Conservation (phyloP, 441 rosid genomes). For the Kokia cookei region DNA sequence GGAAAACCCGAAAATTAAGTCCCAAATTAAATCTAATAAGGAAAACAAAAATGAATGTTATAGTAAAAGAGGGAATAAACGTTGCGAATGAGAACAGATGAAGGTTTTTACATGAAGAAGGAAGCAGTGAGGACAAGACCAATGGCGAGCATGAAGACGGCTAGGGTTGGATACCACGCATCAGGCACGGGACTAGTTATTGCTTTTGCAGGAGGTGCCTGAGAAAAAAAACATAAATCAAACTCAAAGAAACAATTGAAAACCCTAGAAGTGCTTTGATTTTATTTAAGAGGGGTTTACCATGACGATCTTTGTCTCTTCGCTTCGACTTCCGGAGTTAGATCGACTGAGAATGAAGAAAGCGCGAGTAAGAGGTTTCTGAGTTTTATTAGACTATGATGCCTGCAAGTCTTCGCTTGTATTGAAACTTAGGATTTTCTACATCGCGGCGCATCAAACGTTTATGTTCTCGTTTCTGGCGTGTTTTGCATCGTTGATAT, state of each 20-base stretch:
- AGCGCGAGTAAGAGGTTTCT: background rate
- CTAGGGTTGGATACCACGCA: constrained; percentile 65
- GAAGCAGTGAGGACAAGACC: constrained; percentile 80
- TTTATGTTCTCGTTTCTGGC: background rate
- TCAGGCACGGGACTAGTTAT: constrained; percentile 78
- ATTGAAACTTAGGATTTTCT: background rate
- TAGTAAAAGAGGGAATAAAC: background rate
- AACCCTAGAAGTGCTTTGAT: background rate
- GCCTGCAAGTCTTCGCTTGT: background rate
- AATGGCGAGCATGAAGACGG: constrained; percentile 58
- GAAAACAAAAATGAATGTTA: background rate
- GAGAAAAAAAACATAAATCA: constrained; percentile 1
- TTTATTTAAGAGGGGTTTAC: constrained; percentile 2
- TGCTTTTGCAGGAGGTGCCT: constrained; percentile 52
- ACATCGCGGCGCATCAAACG: background rate
- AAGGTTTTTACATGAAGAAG: constrained; percentile 72
- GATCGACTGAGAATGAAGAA: constrained; percentile 1
- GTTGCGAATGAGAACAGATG: background rate
- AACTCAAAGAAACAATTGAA: background rate
- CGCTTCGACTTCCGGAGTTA: background rate
- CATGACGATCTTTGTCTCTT: constrained; percentile 15
- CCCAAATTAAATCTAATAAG: background rate
- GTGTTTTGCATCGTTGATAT: background rate
- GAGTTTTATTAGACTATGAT: background rate
- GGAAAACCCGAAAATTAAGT: background rate